phyloP scores from a whole-genome alignment of 257 asterid genomes.

The Agastache rugosa region DNA sequence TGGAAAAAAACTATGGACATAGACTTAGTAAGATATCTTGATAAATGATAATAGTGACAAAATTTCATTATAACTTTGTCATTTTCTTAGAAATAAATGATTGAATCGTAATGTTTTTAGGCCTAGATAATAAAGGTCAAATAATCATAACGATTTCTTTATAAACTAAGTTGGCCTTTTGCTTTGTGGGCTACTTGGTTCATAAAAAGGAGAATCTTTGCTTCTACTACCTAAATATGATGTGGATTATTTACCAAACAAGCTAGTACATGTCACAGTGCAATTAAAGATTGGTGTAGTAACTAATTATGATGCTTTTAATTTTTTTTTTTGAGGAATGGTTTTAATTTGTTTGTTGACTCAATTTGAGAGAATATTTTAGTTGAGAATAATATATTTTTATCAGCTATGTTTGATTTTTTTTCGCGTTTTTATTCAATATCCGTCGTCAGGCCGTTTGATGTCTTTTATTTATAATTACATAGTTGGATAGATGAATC shows the following conservation, averaged over 20 bases:
- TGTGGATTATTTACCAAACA: slow-evolving; percentile 42
- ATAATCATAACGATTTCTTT: slow-evolving; percentile 31
- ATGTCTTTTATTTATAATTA: neutral
- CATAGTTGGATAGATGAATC: neutral
- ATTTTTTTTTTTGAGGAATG: slow-evolving; percentile 6
- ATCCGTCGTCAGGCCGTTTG: neutral
- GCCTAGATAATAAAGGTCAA: neutral
- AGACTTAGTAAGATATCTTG: neutral
- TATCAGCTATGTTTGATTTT: neutral
- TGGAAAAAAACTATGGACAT: neutral
- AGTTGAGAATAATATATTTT: neutral
- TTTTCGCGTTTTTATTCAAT: neutral
- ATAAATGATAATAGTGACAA: neutral
- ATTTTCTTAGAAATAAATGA: slow-evolving; percentile 23
- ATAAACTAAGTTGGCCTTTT: slow-evolving; percentile 1
- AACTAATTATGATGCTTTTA: slow-evolving; percentile 24
- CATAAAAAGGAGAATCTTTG: neutral
- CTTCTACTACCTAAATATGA: slow-evolving; percentile 26
- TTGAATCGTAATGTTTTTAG: slow-evolving; percentile 19
- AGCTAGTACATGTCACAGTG: slow-evolving; percentile 12
- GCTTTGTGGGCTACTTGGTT: neutral
- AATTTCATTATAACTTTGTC: slow-evolving; percentile 7
- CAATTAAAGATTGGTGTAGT: slow-evolving; percentile 11
- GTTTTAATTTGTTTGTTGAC: slow-evolving; percentile 20
- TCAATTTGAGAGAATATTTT: neutral